A percentile compares a stretch with the other conserved stretches of the same genome.
phyloP scores from a whole-genome alignment of 2,329 filamentous ascomycete species.

The Pseudogymnoascus sp. region DNA sequence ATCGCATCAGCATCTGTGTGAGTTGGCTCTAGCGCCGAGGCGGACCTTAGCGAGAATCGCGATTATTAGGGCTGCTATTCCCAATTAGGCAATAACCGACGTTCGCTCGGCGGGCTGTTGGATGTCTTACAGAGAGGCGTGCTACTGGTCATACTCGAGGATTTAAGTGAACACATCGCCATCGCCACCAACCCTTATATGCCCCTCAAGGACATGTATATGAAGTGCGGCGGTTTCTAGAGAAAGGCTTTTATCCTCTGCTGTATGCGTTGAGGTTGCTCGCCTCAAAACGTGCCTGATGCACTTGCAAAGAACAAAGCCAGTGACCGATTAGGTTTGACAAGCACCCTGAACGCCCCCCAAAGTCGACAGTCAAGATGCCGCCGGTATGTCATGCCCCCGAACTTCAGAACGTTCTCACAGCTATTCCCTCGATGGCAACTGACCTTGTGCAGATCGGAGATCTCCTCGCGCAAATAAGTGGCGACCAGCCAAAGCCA shows the following conservation, averaged over 20 bases:
- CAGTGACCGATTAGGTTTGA: slow-evolving; percentile 6
- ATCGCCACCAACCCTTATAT: background rate
- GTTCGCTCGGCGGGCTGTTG: background rate
- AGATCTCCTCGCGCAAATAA: slow-evolving; percentile 54
- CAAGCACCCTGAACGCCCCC: background rate
- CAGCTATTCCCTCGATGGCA: slow-evolving; percentile 9
- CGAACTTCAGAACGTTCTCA: background rate
- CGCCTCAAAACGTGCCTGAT: slow-evolving; percentile 2
- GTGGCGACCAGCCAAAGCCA: slow-evolving; percentile 37
- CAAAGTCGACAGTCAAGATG: slow-evolving; percentile 4
- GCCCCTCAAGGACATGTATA: background rate
- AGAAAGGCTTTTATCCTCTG: background rate
- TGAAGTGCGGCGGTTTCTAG: background rate
- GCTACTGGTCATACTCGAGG: background rate
- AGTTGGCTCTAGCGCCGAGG: slow-evolving; percentile 2
- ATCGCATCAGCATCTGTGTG: background rate
- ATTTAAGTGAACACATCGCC: slow-evolving; percentile 5
- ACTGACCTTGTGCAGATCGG: slow-evolving; percentile 36
- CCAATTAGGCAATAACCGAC: slow-evolving; percentile 2
- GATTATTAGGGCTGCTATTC: slow-evolving; percentile 7
- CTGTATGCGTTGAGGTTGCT: background rate
- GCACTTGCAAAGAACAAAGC: slow-evolving; percentile 6
- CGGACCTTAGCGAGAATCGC: slow-evolving; percentile 7
- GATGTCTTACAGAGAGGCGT: slow-evolving; percentile 4
- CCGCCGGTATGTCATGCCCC: slow-evolving; percentile 2